Evolutionary conservation across 164 flowering plant genomes (phyloP).

Genomic region (Berberis thunbergii): DNA sequence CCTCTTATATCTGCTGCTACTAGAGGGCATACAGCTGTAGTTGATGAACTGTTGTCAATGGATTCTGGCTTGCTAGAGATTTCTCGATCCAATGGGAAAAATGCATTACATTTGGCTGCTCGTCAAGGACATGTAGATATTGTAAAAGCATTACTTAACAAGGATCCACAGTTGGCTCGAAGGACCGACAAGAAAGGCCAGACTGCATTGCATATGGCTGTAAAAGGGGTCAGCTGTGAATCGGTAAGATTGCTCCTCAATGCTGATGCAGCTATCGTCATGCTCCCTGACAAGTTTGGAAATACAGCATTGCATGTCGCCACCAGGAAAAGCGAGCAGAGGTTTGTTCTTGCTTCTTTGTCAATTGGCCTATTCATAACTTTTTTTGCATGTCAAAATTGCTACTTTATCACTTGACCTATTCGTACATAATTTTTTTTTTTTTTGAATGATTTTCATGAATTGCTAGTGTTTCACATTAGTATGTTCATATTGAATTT

Average conservation of each 20-base stretch:
- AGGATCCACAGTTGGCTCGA: slow-evolving; percentile 67
- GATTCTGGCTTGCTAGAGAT: slow-evolving; percentile 58
- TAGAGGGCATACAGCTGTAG: slow-evolving; percentile 67
- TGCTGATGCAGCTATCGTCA: slow-evolving; percentile 79
- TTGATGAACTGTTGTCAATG: slow-evolving; percentile 46
- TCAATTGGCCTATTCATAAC: neutral
- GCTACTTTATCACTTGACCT: neutral
- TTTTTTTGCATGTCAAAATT: neutral
- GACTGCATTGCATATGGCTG: slow-evolving; percentile 89
- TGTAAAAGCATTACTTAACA: slow-evolving; percentile 55
- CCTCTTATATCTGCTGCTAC: slow-evolving; percentile 82
- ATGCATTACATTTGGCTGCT: slow-evolving; percentile 72
- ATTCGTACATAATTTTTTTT: no score
- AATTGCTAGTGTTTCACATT: no score
- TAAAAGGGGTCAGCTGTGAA: slow-evolving; percentile 65
- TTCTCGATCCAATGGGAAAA: slow-evolving; percentile 69
- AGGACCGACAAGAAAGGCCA: slow-evolving; percentile 85
- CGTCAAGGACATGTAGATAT: slow-evolving; percentile 75
- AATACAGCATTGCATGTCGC: slow-evolving; percentile 84
- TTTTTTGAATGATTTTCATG: no score
- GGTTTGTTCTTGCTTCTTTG: slow-evolving; percentile 28
- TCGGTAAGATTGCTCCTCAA: slow-evolving; percentile 66
- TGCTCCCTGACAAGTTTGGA: slow-evolving; percentile 80
- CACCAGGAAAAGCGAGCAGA: slow-evolving; percentile 77
- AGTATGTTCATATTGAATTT: no score